These are phyloP conservation scores for Stereum hirsutum DNA, from an alignment of 1,284 basidiomycete species.

Conservation along the genomic window DNA sequence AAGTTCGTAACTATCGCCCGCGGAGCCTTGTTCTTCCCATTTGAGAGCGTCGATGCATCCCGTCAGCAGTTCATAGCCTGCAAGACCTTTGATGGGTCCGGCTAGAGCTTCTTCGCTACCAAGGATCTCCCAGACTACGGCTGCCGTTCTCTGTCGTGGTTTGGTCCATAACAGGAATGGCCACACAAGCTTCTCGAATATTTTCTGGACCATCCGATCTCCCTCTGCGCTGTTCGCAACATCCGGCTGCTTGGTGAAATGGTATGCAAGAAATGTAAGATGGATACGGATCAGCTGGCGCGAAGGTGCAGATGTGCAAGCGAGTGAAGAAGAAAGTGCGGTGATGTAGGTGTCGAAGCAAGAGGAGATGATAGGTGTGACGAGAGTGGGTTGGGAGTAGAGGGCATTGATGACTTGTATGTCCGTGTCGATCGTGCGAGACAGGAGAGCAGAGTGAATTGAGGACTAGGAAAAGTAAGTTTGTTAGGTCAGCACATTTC, in stretches of 20 bases:
- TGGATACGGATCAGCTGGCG: constrained; percentile 50
- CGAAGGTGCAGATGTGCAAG: constrained; percentile 32
- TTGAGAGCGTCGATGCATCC: constrained; percentile 37
- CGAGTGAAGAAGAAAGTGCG: constrained; percentile 35
- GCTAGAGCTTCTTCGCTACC: constrained; percentile 20
- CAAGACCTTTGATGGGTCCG: constrained; percentile 13
- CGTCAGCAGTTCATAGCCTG: constrained; percentile 31
- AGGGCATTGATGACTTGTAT: constrained; percentile 53
- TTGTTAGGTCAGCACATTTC: constrained; percentile 4
- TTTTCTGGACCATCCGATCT: constrained; percentile 21
- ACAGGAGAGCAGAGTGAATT: constrained; percentile 42
- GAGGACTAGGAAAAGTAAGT: constrained; percentile 35
- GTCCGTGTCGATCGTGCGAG: constrained; percentile 60
- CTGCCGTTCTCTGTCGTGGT: constrained; percentile 51
- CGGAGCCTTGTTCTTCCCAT: constrained; percentile 17
- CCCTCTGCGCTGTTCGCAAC: constrained; percentile 25
- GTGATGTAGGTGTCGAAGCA: constrained; percentile 36
- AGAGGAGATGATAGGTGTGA: constrained; percentile 36
- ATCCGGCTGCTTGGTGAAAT: constrained; percentile 18
- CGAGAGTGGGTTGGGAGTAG: constrained; percentile 39
- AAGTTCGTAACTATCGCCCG: constrained; percentile 21
- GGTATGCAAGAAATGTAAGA: constrained; percentile 48
- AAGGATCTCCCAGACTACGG: constrained; percentile 57
- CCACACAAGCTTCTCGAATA: constrained; percentile 59
- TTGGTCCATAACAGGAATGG: constrained; percentile 71